These are phyloP conservation scores for Brassica nigra DNA, from an alignment of 345 rosid species.

Conservation along the genomic window DNA sequence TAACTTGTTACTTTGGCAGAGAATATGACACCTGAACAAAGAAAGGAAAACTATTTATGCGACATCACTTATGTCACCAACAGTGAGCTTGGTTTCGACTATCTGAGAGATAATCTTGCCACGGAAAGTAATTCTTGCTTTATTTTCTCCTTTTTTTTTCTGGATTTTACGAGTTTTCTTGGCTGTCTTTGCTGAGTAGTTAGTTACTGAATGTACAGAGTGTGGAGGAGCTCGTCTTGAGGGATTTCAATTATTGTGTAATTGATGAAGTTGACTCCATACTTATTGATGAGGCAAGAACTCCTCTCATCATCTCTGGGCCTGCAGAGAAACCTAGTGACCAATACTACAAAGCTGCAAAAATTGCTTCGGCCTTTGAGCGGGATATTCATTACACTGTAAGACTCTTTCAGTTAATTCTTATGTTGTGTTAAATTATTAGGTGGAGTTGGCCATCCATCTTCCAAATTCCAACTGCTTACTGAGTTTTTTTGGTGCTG, in stretches of 20 bases:
- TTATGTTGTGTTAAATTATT: neutral
- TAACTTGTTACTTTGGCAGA: slow-evolving; percentile 52
- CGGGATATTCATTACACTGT: slow-evolving; percentile 93
- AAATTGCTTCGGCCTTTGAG: slow-evolving; percentile 84
- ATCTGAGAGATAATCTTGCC: slow-evolving; percentile 97
- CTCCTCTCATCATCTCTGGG: slow-evolving; percentile 94
- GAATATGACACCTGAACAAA: slow-evolving; percentile 90
- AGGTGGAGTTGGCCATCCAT: neutral
- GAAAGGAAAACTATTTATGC: slow-evolving; percentile 87
- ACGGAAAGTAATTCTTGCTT: slow-evolving; percentile 93
- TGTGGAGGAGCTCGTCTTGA: slow-evolving; percentile 92
- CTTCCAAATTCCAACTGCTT: slow-evolving; percentile 5
- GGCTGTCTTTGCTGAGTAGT: slow-evolving; percentile 30
- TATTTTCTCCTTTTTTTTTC: slow-evolving; percentile 36
- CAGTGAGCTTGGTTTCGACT: slow-evolving; percentile 97
- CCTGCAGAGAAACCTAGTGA: slow-evolving; percentile 98
- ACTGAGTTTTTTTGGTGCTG: slow-evolving; percentile 33
- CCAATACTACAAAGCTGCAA: slow-evolving; percentile 89
- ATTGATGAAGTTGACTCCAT: slow-evolving; percentile 99
- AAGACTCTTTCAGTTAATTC: slow-evolving; percentile 34
- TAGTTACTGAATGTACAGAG: slow-evolving; percentile 52
- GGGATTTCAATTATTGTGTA: slow-evolving; percentile 86
- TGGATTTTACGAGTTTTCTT: neutral
- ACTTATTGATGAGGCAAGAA: slow-evolving; percentile 98
- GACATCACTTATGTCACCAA: slow-evolving; percentile 96